Base-by-base conservation (phyloP, 257 asterid genomes). In the Scutellaria galericulata region DNA sequence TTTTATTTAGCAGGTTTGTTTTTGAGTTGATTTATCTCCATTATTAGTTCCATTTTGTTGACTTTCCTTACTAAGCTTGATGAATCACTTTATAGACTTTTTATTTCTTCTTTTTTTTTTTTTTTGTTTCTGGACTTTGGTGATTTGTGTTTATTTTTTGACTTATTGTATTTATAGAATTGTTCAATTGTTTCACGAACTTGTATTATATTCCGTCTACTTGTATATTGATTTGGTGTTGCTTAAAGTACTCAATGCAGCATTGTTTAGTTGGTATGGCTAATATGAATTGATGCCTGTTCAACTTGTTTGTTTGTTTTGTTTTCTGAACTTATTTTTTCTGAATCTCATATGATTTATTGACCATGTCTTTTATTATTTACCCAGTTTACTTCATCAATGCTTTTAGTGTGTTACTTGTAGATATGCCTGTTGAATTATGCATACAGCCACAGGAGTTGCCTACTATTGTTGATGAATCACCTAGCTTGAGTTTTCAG, bases 1-100 rank as follows among this genome's bases (percentile, higher is more conserved):
- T 18, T 22, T 39, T 37, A 50, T 31, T 20, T 51, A 18, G 46
- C 31, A 55, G 72, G 73, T 55, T 74, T 47, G 67, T 74, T 31
- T 18, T 55, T 54, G 39, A 35, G 20, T 40, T 40, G 50, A 31
- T 47, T 48, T 51, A 15, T 20, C 42, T 41, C 27, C 42, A 41
- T 56, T 63, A 51, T 70, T 31, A 40, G 42, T 71, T 59, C 48
- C 44, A 14, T 63, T 13, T 14, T 14, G 51, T 75, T 55, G 41
- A 46, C 24, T 46, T 73, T 51, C 11, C 12, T 6, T 37, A 35
- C 3, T 46, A 14, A 37, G 61, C 18, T 66, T 11, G 12, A 8
- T 42, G 6, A 15, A 24, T 39, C 5, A 13, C 55, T 41, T 68
- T 14, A 27, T 27, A 45, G 70, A 48, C 27, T 59, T 27, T 27